phyloP scores from a whole-genome alignment of 2,329 filamentous ascomycete species.

The Amesomyces nigricolor region DNA sequence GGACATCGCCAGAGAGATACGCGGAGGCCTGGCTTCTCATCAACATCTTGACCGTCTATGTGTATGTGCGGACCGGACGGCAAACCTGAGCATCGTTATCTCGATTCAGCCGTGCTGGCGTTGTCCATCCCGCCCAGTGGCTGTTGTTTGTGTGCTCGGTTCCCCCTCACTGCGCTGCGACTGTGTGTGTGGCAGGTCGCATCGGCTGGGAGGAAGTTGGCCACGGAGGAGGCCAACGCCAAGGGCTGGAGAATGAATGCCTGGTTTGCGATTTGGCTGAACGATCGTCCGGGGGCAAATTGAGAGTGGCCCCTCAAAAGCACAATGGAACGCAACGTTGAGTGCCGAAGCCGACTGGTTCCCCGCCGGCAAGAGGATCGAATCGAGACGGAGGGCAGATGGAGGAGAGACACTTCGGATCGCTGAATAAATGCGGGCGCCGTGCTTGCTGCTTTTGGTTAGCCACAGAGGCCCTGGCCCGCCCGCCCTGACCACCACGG shows the following conservation, averaged over 20 bases:
- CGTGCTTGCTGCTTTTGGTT: constrained; percentile 8
- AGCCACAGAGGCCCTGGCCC: not conserved
- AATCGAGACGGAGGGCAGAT: not conserved
- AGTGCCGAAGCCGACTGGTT: too few relatives aligned
- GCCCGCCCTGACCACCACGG: too few relatives aligned
- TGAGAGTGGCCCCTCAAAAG: too few relatives aligned
- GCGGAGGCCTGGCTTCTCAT: not conserved
- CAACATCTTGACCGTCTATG: too few relatives aligned
- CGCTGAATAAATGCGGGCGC: not conserved
- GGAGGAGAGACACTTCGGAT: not conserved
- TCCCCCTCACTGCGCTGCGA: not conserved
- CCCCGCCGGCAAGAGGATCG: not conserved
- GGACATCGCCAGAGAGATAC: not conserved
- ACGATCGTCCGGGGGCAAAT: too few relatives aligned
- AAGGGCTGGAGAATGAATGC: not conserved
- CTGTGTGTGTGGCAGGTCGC: not conserved
- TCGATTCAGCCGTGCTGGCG: not conserved
- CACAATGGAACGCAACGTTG: too few relatives aligned
- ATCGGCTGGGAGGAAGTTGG: not conserved
- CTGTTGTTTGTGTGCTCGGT: not conserved
- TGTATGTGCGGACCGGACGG: not conserved
- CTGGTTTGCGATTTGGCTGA: too few relatives aligned
- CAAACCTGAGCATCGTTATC: not conserved
- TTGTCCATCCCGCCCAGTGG: not conserved
- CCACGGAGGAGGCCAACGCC: not conserved